Evolutionary conservation across 176 grass and related monocot species (phyloP), one percentile per base, ranked within the genome.

Genomic region (Hsuehochloa calcarea): DNA sequence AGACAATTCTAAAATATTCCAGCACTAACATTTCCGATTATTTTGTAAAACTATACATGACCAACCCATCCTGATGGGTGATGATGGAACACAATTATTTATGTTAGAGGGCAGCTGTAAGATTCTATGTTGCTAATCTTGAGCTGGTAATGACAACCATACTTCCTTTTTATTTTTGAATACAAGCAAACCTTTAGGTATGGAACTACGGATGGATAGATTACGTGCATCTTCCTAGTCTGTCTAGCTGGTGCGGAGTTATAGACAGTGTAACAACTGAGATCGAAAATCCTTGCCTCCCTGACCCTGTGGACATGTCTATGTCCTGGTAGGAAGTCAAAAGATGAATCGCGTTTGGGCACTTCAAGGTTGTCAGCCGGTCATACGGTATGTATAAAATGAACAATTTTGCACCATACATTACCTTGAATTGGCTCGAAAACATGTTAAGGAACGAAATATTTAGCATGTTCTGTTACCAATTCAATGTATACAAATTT

Each of bases 1-100:
- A 66, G 61, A 76, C 29, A 75, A 51, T 79, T 89, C 41, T 26
- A 20, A 79, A 77, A 5, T 70, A 71, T 47, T 62, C 40, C 27
- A 19, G 22, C 35, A 61, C 41, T 44, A 54, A 54, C 45, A 65
- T 20, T 12, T 35, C 70, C 45, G 12, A 66, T 66, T 65, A 40
- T 76, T 39, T 5, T 56, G 41, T 5, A 49, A 67, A 55, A 76
- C 22, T 61, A 66, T 55, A 44, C 56, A 10, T 58, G 54, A n/a
- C 22, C 54, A n/a, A 58, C 54, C 54, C 54, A 58, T 58, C 55
- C 8, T 58, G 20, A 58, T 58, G 55, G 22, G n/a, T 54, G 31
- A 66, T 84, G 58, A 78, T n/a, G 12, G 59, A 8, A 49, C 35
- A 59, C 46, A 58, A 43, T 43, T 74, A 47, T 56, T 68, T 37